Evolutionary conservation across 192 early-diverging fungal genomes (phyloP), one percentile per base, ranked within the genome.

Genomic region (Radiomyces spectabilis): DNA sequence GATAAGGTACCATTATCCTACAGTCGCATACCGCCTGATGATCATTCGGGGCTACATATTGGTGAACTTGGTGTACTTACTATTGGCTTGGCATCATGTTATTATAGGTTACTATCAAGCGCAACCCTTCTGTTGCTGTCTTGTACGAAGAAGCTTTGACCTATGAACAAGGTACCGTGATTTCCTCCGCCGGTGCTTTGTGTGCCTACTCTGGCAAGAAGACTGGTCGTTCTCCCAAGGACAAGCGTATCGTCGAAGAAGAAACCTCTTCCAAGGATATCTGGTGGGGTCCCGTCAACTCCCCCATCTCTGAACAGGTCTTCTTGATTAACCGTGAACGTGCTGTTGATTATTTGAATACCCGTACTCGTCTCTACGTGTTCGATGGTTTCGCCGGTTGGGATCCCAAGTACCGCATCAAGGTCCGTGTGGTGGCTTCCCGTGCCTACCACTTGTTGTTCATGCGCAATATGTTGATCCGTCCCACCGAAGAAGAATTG

Each of bases 281-380:
- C 68, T 98, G 95, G 95, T 98, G 95, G 93, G 95, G 95, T 29
- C 92, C 95, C 13, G 91, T 98, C 47, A 98, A 98, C 84, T 88
- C 87, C 68, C 88, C 87, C 68, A 88, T 98, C 61, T 81, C 77
- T 19, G 78, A 82, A 61, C 68, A 77, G 25, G 72, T 84, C 9
- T 98, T 98, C 75, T 80, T 89, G 59, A 88, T 88, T 68, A 98
- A 98, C 83, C 89, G 92, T 61, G 89, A 98, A 77, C 85, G 89
- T 55, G 93, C 93, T 42, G 77, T 88, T 60, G 92, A 94, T 80
- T 98, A 96, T 79, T 77, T 98, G 53, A 98, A 98, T 79, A 94
- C 93, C 47, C 88, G 92, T 54, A 75, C 81, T 29, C 86, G 88
- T 54, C 83, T 96, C 42, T 94, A 93, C 60, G 92, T 98, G 53